Evolutionary conservation across 148 eudicot genomes (phyloP).

Genomic region (Fallopia convolvulus): DNA sequence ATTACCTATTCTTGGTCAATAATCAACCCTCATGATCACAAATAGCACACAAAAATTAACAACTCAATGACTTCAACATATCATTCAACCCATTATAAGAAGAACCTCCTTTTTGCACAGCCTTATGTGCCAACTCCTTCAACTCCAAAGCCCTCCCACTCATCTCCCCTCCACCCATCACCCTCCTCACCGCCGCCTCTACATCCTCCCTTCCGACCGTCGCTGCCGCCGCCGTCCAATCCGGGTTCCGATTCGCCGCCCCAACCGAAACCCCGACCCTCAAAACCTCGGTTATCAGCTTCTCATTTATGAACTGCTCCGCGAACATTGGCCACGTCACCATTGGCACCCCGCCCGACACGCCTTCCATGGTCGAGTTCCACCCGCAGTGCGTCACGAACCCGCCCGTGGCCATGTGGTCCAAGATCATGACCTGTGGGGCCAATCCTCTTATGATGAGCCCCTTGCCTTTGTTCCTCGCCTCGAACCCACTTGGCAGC

Average conservation of each 20-base stretch:
- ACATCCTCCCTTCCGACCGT: conserved; percentile 6
- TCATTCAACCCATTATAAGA: conserved; percentile 8
- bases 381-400: conserved; percentile 43
- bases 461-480: conserved; percentile 21
- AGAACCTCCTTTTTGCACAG: conserved; percentile 31
- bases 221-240: conserved; percentile 1
- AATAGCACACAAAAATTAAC: too few species aligned
- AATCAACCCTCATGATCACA: not conserved
- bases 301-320: conserved; percentile 34
- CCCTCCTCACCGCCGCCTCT: conserved; percentile 21
- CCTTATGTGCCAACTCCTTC: conserved; percentile 28
- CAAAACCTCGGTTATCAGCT: conserved; percentile 21
- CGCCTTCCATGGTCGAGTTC: conserved; percentile 37
- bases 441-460: conserved; percentile 34
- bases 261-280: conserved; percentile 28
- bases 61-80: not conserved
- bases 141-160: conserved; percentile 19
- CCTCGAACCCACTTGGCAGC: conserved; percentile 27
- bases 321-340: conserved; percentile 33
- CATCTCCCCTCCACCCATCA: conserved; percentile 37
- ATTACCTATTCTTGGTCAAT: not conserved
- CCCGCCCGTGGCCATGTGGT: conserved; percentile 30
- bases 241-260: conserved; percentile 13
- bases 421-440: conserved; percentile 30
- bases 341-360: conserved; percentile 33